Percentiles rank a stretch among this genome's conserved stretches.
These are phyloP conservation scores for Neurospora pannonica DNA, from an alignment of 495 filamentous ascomycete genomes.

Conservation along the genomic window DNA sequence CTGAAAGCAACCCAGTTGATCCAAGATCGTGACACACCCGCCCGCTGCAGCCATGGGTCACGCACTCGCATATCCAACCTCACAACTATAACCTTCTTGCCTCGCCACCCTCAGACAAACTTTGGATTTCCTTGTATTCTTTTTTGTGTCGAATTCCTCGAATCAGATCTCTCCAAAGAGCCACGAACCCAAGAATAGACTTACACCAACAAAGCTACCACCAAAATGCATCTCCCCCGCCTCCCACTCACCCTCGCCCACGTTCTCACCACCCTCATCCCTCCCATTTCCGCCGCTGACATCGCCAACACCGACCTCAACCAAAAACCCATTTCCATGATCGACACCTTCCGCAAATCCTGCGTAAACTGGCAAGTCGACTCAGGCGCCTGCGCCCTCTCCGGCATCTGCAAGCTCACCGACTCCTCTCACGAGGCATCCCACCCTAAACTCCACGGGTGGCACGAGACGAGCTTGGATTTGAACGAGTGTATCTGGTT, in stretches of 20 bases:
- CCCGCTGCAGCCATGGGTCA: neutral
- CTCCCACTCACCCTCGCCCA: neutral
- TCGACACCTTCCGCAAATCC: neutral
- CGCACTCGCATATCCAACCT: neutral
- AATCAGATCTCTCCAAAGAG: neutral
- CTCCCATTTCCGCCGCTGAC: neutral
- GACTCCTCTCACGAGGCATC: neutral
- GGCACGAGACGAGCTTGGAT: neutral
- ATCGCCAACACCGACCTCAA: neutral
- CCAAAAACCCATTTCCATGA: neutral
- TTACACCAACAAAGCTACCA: neutral
- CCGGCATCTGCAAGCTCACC: neutral
- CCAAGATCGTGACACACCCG: neutral
- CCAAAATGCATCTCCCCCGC: neutral
- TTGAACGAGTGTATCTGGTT: neutral
- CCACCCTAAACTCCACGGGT: neutral
- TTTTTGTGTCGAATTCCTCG: neutral
- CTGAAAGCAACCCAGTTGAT: neutral
- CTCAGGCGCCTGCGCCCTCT: neutral
- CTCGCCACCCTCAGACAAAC: neutral
- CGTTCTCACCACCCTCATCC: neutral
- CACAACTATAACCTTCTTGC: neutral
- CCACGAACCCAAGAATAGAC: neutral
- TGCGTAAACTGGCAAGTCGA: neutral
- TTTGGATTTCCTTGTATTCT: neutral